Evolutionary conservation across 2,329 filamentous ascomycete species (phyloP).

Genomic region (Talaromyces albobiverticillius): DNA sequence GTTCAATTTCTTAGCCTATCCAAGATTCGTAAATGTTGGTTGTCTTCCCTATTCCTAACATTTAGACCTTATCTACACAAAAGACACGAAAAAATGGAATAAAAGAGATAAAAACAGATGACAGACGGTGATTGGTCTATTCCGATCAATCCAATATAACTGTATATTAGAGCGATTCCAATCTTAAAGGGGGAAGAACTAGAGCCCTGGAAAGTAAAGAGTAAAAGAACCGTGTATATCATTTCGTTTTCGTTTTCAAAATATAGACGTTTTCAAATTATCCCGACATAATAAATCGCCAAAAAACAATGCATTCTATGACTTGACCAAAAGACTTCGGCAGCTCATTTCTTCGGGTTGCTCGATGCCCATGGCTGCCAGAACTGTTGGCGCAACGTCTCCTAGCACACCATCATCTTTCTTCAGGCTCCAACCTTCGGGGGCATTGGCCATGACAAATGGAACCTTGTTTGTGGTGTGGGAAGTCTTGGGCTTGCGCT

Average conservation of each 20-base stretch:
- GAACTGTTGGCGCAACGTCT: slow-evolving; percentile 92
- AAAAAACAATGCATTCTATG: slow-evolving; percentile 23
- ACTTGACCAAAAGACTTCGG: slow-evolving; percentile 74
- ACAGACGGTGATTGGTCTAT: no score
- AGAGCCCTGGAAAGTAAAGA: background rate
- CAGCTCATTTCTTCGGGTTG: slow-evolving; percentile 93
- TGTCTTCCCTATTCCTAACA: background rate
- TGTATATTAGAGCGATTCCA: no score
- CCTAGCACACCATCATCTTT: slow-evolving; percentile 86
- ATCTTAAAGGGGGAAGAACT: no score
- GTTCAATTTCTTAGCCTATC: background rate
- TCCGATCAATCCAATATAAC: no score
- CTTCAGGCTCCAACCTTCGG: slow-evolving; percentile 81
- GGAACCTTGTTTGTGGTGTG: slow-evolving; percentile 98
- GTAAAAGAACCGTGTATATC: no score
- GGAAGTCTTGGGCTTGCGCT: slow-evolving; percentile 95
- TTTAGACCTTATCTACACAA: background rate
- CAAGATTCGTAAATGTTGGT: background rate
- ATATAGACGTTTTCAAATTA: background rate
- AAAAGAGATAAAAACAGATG: no score
- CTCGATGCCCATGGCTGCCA: slow-evolving; percentile 85
- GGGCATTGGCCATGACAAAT: slow-evolving; percentile 96
- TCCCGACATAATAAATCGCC: background rate
- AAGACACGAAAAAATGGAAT: background rate
- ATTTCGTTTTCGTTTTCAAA: no score